Evolutionary conservation across 192 early-diverging fungal genomes (phyloP), one percentile per base, ranked within the genome.

Genomic region (Linnemannia zychae): DNA sequence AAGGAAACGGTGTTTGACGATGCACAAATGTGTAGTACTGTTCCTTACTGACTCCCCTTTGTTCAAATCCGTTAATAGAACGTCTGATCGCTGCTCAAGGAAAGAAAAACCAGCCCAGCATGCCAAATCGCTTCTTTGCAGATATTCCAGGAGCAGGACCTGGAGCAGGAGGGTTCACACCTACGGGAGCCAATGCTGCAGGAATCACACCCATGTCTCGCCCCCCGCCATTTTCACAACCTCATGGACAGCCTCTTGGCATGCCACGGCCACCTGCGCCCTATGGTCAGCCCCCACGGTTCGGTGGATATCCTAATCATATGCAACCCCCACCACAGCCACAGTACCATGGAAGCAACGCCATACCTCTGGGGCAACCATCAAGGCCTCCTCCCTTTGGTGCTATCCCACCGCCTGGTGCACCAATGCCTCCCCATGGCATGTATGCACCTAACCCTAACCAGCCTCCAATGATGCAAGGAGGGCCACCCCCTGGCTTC

Each of bases 61-160:
- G 12, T 63, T 13, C 28, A 12, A 49, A 28, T n/a, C 12, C 36
- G 57, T 60, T 52, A 36, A 22, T 75, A 94, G 98, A 99, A 86
- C 92, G 98, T 67, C 82, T 99, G 48, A 90, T 99, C 83, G 98
- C 98, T 0, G 92, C 95, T 1, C 94, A 98, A 88, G 96, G 95
- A 28, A 85, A 90, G 44, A 98, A 98, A 80, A 96, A 97, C 86
- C 90, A 93, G 69, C 87, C 90, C 46, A n/a, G n/a, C n/a, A 73
- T 94, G 85, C 93, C 94, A 20, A 94, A 95, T 77, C 87, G 93
- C 49, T 57, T 95, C 4, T 97, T 95, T 89, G 94, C 93, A 13
- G 94, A 93, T 67, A 85, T 85, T 60, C 69, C 77, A 17, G 77
- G 77, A 63, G 34, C 69, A 38, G 73, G 73, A 34, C 34, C 67